These are phyloP conservation scores for Lithohypha guttulata DNA, from an alignment of 2,329 filamentous ascomycete species.

Conservation along the genomic window DNA sequence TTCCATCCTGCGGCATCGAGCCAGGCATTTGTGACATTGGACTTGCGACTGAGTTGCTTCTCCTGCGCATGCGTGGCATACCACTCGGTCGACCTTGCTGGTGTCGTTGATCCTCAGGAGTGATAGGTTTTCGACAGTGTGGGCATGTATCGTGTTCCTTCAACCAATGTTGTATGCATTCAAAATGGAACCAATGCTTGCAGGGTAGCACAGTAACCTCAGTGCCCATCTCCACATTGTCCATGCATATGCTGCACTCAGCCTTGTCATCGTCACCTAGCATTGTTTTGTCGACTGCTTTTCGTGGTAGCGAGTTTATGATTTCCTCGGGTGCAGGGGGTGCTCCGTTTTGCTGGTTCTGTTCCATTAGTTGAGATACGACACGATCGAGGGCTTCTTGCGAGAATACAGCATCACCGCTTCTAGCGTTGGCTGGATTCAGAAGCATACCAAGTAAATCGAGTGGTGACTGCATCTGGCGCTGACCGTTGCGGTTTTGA, in stretches of 20 bases:
- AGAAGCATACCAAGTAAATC: conserved; percentile 35
- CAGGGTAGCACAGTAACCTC: conserved; percentile 73
- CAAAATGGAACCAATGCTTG: conserved; percentile 84
- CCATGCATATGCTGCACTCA: conserved; percentile 94
- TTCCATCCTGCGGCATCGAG: conserved; percentile 16
- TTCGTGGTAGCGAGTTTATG: conserved; percentile 62
- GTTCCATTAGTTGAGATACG: conserved; percentile 79
- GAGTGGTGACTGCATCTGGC: conserved; percentile 28
- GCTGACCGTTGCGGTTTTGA: conserved; percentile 2
- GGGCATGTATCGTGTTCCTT: conserved; percentile 88
- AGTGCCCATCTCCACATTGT: conserved; percentile 61
- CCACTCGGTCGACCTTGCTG: conserved; percentile 2
- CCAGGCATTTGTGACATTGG: conserved; percentile 10
- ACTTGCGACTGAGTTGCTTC: conserved; percentile 15
- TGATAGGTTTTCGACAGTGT: conserved; percentile 35
- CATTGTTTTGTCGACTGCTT: conserved; percentile 59
- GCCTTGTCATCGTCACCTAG: conserved; percentile 55
- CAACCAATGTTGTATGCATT: conserved; percentile 74
- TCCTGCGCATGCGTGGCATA: conserved; percentile 8
- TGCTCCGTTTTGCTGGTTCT: conserved; percentile 58
- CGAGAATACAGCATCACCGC: conserved; percentile 77
- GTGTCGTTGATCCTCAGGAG: conserved; percentile 12
- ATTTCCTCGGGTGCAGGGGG: conserved; percentile 68
- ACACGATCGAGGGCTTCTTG: conserved; percentile 86
- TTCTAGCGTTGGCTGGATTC: conserved; percentile 30